These are phyloP conservation scores for Acanthamoeba healyi DNA, from an alignment of 208 protist genomes.

Conservation along the genomic window DNA sequence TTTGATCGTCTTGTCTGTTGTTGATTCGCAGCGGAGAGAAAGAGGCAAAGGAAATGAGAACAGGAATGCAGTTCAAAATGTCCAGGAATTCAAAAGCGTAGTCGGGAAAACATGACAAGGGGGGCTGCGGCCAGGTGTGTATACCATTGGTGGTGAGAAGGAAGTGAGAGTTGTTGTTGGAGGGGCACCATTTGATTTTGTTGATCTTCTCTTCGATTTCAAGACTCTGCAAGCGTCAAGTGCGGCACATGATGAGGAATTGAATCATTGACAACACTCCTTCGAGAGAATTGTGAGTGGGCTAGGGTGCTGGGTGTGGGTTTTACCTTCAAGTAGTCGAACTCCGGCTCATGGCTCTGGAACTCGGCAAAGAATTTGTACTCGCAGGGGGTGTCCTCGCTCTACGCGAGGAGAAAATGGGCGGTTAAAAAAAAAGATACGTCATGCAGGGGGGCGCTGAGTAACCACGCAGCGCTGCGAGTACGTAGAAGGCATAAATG, in stretches of 20 bases:
- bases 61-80: background rate
- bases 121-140: constrained; percentile 75
- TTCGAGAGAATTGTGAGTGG: background rate
- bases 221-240: constrained; percentile 80
- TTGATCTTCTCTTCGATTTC: constrained; percentile 97
- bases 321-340: constrained; percentile 93
- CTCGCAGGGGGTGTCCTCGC: constrained; percentile 81
- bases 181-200: constrained; percentile 90
- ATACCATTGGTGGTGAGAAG: constrained; percentile 94
- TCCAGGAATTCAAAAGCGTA: constrained; percentile 32
- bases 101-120: background rate
- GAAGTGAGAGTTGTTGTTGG: constrained; percentile 84
- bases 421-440: background rate
- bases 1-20: constrained; percentile 95
- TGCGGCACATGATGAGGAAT: no score
- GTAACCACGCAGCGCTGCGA: constrained; percentile 46
- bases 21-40: background rate
- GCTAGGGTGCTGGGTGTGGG: background rate
- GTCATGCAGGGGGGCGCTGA: background rate
- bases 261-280: no score
- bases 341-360: constrained; percentile 94
- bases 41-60: constrained; percentile 68
- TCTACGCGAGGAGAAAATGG: background rate
- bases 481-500: no score
- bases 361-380: constrained; percentile 95